These are phyloP conservation scores for Neonectria faginata DNA, from an alignment of 2,329 filamentous ascomycete species.

Conservation along the genomic window DNA sequence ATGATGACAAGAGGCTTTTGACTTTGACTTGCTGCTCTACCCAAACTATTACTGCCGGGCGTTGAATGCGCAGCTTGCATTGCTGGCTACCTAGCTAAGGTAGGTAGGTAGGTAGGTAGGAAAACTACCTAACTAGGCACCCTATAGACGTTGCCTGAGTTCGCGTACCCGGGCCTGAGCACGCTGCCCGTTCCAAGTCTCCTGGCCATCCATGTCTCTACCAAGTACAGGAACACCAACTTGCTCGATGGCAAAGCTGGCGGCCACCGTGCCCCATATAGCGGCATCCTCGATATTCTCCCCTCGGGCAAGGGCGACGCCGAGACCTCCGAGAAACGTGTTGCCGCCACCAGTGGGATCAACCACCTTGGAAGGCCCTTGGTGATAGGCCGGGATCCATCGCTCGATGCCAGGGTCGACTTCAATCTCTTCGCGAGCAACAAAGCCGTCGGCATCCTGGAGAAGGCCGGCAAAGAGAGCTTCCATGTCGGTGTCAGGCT, in stretches of 20 bases:
- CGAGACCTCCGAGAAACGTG: constrained; percentile 78
- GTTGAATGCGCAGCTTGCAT: background rate
- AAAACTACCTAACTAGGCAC: constrained; percentile 2
- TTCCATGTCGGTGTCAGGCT: constrained; percentile 72
- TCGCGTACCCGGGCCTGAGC: constrained; percentile 65
- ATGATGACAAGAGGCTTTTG: constrained; percentile 15
- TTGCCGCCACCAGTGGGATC: constrained; percentile 97
- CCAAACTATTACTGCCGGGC: constrained; percentile 17
- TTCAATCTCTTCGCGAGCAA: constrained; percentile 69
- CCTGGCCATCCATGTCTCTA: constrained; percentile 56
- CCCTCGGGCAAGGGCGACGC: constrained; percentile 69
- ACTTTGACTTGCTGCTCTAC: constrained; percentile 25
- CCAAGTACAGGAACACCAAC: constrained; percentile 79
- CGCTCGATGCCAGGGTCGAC: constrained; percentile 73
- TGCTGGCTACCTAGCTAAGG: background rate
- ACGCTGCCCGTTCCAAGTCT: constrained; percentile 71
- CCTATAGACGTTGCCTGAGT: constrained; percentile 58
- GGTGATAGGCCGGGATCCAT: constrained; percentile 85
- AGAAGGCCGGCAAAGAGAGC: constrained; percentile 70
- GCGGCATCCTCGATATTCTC: constrained; percentile 76
- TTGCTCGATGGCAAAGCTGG: constrained; percentile 95
- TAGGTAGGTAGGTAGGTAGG: background rate
- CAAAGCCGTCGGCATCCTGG: constrained; percentile 63
- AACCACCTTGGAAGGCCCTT: constrained; percentile 68
- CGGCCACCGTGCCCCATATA: constrained; percentile 82